Conservation (phyloP, 805 yeast genomes). For the Candida caryicola region DNA sequence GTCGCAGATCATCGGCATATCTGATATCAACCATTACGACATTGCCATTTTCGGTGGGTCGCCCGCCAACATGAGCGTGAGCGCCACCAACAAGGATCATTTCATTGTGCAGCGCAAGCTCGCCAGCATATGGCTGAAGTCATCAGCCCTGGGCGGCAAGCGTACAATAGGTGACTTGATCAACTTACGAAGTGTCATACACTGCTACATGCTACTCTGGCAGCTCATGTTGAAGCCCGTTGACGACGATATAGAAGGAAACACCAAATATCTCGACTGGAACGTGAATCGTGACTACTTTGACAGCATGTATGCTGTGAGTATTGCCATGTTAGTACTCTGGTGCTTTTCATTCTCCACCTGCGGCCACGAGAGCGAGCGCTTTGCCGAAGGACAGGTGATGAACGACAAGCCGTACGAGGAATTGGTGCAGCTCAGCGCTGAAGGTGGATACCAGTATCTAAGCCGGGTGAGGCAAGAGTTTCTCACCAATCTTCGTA, state of each 20-base stretch:
- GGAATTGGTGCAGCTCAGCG: conserved; percentile 25
- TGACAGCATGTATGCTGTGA: conserved; percentile 35
- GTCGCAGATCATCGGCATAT: conserved; percentile 58
- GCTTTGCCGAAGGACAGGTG: conserved; percentile 19
- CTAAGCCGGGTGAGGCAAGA: conserved; percentile 34
- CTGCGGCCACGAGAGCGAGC: conserved; percentile 30
- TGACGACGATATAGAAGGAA: conserved; percentile 13
- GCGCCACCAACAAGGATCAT: conserved; percentile 35
- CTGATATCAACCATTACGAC: conserved; percentile 74
- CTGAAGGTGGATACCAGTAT: conserved; percentile 39
- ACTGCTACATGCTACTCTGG: conserved; percentile 41
- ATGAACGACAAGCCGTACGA: conserved; percentile 15
- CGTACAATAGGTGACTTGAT: conserved; percentile 24
- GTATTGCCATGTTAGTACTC: conserved; percentile 36
- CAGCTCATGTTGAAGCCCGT: conserved; percentile 32
- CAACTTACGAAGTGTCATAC: conserved; percentile 35
- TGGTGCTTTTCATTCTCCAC: conserved; percentile 40
- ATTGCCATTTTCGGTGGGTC: conserved; percentile 79
- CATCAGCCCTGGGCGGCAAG: conserved; percentile 40
- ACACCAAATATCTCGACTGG: conserved; percentile 25
- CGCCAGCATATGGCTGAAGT: conserved; percentile 33
- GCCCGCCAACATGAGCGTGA: conserved; percentile 68
- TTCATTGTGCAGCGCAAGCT: conserved; percentile 33
- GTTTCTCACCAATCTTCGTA: conserved; percentile 25
- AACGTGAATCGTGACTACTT: conserved; percentile 32